A percentile compares a stretch with the other conserved stretches of the same genome.
Evolutionary conservation across 129 eudicot species (phyloP).

Genomic region (Rutidosis leptorrhynchoides): DNA sequence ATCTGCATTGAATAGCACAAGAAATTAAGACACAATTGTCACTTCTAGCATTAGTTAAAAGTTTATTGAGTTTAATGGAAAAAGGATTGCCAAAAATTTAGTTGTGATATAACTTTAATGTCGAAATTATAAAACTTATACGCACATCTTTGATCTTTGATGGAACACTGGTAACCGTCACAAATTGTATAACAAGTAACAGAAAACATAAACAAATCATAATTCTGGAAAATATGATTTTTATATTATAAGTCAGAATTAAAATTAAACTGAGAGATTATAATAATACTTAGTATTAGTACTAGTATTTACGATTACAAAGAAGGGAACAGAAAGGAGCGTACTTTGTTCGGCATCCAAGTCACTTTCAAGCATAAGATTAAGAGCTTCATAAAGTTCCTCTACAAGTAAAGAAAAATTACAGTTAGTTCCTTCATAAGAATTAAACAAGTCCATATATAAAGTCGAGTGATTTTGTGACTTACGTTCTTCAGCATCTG

Average conservation of each 20-base stretch:
- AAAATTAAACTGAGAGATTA: neutral
- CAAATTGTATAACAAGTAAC: neutral
- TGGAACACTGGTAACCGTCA: neutral
- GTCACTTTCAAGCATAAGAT: slow-evolving; percentile 84
- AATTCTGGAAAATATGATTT: neutral
- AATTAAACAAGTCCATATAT: neutral
- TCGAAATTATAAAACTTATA: too few relatives aligned
- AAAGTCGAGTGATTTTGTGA: slow-evolving; percentile 19
- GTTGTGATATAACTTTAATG: too few relatives aligned
- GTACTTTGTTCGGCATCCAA: slow-evolving; percentile 66
- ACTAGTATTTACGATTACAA: slow-evolving; percentile 4
- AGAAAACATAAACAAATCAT: neutral
- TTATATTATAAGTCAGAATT: neutral
- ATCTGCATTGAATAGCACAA: slow-evolving; percentile 40
- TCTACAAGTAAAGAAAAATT: slow-evolving; percentile 54
- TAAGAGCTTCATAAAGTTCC: slow-evolving; percentile 77
- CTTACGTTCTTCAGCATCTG: slow-evolving; percentile 90
- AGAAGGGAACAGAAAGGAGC: slow-evolving; percentile 21
- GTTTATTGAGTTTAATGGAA: too few relatives aligned
- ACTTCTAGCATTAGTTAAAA: too few relatives aligned
- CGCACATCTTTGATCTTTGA: neutral
- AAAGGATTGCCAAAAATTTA: too few relatives aligned
- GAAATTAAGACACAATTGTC: too few relatives aligned
- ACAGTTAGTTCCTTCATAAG: slow-evolving; percentile 12
- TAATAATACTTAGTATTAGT: neutral